A percentile compares a stretch with the other conserved stretches of the same genome.
Conservation (phyloP, 805 yeast species). For the Suhomyces canberraensis region DNA sequence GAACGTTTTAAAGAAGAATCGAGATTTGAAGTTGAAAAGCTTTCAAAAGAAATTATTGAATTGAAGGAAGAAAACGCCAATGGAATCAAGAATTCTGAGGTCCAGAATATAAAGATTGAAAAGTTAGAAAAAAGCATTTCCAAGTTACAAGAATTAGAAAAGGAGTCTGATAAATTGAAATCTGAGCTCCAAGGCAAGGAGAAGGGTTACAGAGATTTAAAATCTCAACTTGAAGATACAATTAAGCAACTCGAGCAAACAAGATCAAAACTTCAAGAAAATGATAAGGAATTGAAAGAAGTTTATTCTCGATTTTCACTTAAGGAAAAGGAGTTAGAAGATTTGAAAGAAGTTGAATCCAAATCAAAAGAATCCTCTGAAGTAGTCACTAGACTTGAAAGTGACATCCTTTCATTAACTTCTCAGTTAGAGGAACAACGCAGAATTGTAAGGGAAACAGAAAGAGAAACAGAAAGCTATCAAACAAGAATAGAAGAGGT, state of each 20-base stretch:
- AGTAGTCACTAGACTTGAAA: background rate
- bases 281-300: constrained; percentile 43
- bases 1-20: constrained; percentile 1
- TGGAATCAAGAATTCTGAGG: no score
- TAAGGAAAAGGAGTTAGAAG: background rate
- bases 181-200: background rate
- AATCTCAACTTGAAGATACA: background rate
- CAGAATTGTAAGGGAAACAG: no score
- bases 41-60: background rate
- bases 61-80: constrained; percentile 1
- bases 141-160: background rate
- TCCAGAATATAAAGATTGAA: background rate
- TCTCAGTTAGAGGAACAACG: no score
- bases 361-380: background rate
- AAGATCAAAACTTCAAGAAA: background rate
- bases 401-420: background rate
- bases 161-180: background rate
- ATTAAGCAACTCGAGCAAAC: background rate
- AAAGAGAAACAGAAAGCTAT: no score
- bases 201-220: no score
- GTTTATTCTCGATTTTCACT: no score
- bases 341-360: background rate
- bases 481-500: no score
- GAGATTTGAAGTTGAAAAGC: background rate
- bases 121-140: background rate